These are phyloP conservation scores for Solanum bulbocastanum DNA, from an alignment of 257 asterid species.

Conservation along the genomic window DNA sequence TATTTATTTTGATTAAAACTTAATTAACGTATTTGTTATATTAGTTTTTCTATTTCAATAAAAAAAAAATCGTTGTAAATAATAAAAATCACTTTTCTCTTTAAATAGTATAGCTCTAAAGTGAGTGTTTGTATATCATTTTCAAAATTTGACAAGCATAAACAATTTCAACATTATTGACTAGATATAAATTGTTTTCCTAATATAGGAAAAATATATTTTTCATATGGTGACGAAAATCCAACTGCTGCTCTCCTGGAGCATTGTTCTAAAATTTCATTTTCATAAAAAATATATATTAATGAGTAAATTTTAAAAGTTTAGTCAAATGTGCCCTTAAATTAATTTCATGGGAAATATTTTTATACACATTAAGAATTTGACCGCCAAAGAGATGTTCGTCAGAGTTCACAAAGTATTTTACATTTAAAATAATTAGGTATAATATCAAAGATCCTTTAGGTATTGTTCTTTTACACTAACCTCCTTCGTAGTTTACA, in stretches of 20 bases:
- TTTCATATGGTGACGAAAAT: not conserved
- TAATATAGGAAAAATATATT: not conserved
- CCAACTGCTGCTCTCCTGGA: not conserved
- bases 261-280: not conserved
- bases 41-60: not conserved
- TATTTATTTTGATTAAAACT: not conserved
- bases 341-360: not conserved
- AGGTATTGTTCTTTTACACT: too few relatives aligned
- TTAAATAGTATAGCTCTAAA: not conserved
- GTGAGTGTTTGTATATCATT: not conserved
- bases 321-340: not conserved
- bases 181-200: not conserved
- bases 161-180: not conserved
- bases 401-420: not conserved
- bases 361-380: not conserved
- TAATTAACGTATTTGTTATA: not conserved
- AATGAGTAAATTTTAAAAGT: not conserved
- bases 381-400: not conserved
- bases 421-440: too few relatives aligned
- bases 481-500: not conserved
- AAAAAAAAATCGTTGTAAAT: not conserved
- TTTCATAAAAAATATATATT: not conserved
- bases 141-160: not conserved
- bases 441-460: too few relatives aligned
- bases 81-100: not conserved